Evolutionary conservation across 495 filamentous ascomycete species (phyloP).

Genomic region (Pseudevernia furfuracea): DNA sequence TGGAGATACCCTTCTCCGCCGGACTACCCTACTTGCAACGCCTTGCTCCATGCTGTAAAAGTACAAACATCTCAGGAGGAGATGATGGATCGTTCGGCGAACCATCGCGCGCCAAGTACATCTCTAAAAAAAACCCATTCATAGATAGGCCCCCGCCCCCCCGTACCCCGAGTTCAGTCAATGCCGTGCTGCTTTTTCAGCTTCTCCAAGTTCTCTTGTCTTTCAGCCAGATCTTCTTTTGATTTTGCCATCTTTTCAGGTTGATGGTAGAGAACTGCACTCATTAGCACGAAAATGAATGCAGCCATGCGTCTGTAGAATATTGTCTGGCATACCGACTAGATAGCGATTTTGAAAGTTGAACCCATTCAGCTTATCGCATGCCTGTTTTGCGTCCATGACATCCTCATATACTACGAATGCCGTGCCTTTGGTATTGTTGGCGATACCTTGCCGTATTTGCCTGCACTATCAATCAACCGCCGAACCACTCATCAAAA

Average conservation of each 20-base stretch:
- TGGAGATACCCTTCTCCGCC: background rate
- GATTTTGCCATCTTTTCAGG: slow-evolving; percentile 92
- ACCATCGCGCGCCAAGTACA: background rate
- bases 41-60: background rate
- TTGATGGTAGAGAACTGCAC: slow-evolving; percentile 89
- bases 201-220: slow-evolving; percentile 95
- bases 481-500: background rate
- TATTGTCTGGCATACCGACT: slow-evolving; percentile 62
- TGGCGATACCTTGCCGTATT: slow-evolving; percentile 96
- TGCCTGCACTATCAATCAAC: slow-evolving; percentile 49
- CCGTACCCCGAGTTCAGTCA: slow-evolving; percentile 56
- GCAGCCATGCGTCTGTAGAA: background rate
- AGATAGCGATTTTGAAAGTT: slow-evolving; percentile 99
- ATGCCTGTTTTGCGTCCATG: slow-evolving; percentile 96
- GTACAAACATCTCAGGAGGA: background rate
- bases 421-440: slow-evolving; percentile 94
- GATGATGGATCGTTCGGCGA: background rate
- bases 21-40: background rate
- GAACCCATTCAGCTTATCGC: slow-evolving; percentile 99
- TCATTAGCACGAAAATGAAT: slow-evolving; percentile 16
- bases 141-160: no score
- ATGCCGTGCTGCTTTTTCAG: slow-evolving; percentile 97
- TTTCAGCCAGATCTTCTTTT: slow-evolving; percentile 88
- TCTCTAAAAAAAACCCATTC: background rate
- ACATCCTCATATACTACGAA: slow-evolving; percentile 99